Percentiles rank a stretch among this genome's conserved stretches.
phyloP scores from a whole-genome alignment of 352 stramenopile species.

The Globisporangium cederbergense region DNA sequence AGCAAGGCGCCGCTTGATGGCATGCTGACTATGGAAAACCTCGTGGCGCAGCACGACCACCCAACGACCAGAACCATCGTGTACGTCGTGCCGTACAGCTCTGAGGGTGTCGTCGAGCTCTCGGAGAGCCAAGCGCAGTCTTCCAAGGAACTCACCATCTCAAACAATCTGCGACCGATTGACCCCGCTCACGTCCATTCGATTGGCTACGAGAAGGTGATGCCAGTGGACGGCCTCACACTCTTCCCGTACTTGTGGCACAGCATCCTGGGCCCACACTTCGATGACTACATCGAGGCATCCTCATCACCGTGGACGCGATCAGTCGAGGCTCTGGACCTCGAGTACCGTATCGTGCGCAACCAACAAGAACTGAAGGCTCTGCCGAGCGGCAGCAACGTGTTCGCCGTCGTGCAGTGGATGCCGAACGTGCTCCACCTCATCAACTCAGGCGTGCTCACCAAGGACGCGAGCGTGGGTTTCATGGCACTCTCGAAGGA shows the following conservation, averaged over 20 bases:
- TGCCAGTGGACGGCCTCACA: conserved; percentile 45
- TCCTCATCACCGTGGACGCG: conserved; percentile 22
- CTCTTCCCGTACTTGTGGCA: conserved; percentile 65
- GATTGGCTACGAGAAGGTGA: conserved; percentile 28
- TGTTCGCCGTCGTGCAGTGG: conserved; percentile 35
- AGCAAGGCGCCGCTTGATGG: conserved; percentile 16
- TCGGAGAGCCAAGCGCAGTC: conserved; percentile 27
- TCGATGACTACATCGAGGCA: conserved; percentile 28
- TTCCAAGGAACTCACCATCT: background rate
- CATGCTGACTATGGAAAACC: conserved; percentile 27
- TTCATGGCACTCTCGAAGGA: conserved; percentile 48
- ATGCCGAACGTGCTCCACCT: conserved; percentile 25
- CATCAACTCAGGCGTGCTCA: conserved; percentile 19
- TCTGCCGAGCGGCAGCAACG: conserved; percentile 33
- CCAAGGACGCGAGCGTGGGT: conserved; percentile 26
- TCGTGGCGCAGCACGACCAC: conserved; percentile 20
- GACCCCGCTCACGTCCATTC: background rate
- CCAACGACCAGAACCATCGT: conserved; percentile 18
- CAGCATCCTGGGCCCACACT: conserved; percentile 44
- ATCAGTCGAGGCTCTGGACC: conserved; percentile 21
- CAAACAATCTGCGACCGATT: background rate
- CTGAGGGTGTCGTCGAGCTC: conserved; percentile 34
- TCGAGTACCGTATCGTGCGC: conserved; percentile 41
- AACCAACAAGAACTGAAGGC: conserved; percentile 29
- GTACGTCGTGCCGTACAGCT: conserved; percentile 49